Percentiles rank a stretch among this genome's conserved stretches.
phyloP scores from a whole-genome alignment of 2,329 filamentous ascomycete species.

The Aspergillus pseudoterreus region DNA sequence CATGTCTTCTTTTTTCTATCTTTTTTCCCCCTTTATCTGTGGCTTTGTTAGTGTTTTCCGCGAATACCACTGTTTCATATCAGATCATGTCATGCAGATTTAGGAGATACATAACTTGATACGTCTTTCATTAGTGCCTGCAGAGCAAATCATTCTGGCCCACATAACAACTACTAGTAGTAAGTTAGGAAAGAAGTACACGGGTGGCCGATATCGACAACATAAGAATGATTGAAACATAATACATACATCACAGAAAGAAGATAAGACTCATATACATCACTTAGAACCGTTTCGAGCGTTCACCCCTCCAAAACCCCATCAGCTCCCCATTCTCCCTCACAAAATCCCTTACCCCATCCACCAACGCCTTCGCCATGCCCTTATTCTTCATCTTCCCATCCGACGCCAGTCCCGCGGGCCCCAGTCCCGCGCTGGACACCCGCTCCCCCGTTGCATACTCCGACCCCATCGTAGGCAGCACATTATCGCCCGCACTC shows the following conservation, averaged over 20 bases:
- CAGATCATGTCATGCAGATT: no score
- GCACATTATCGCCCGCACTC: slow-evolving; percentile 88
- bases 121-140: no score
- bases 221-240: no score
- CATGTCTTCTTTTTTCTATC: slow-evolving; percentile 5
- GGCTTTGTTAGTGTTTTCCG: background rate
- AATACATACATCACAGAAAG: background rate
- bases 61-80: no score
- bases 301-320: slow-evolving; percentile 60
- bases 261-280: background rate
- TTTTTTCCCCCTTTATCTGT: slow-evolving; percentile 4
- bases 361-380: slow-evolving; percentile 63
- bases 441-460: slow-evolving; percentile 55
- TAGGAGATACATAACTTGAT: no score
- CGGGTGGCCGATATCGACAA: no score
- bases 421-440: slow-evolving; percentile 21
- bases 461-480: slow-evolving; percentile 86
- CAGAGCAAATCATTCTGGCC: no score
- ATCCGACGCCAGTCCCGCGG: slow-evolving; percentile 24
- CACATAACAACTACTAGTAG: background rate
- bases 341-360: slow-evolving; percentile 57
- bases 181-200: background rate
- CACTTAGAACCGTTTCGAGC: slow-evolving; percentile 44
- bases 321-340: slow-evolving; percentile 60
- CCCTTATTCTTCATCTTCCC: slow-evolving; percentile 50